Percentiles rank a stretch among this genome's conserved stretches.
Conservation (phyloP, 2,329 filamentous ascomycete species). For the Penicillium italicum region DNA sequence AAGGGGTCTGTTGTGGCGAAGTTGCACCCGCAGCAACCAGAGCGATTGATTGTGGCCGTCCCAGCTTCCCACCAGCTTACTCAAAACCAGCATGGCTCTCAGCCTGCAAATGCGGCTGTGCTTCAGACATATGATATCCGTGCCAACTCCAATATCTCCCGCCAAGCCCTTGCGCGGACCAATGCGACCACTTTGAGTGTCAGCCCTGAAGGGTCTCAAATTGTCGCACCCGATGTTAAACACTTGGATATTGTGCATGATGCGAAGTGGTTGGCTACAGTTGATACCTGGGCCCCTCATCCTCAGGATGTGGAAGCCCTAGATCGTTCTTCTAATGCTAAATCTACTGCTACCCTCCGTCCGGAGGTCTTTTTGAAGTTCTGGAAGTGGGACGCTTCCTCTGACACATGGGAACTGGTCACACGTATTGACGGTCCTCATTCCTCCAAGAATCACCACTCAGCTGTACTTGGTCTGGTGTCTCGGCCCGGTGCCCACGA, state of each 20-base stretch:
- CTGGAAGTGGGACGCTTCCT: constrained; percentile 65
- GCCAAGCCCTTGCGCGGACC: constrained; percentile 83
- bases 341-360: constrained; percentile 38
- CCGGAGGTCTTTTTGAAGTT: constrained; percentile 82
- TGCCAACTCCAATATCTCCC: constrained; percentile 71
- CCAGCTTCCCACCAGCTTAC: constrained; percentile 49
- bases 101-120: constrained; percentile 51
- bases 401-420: constrained; percentile 66
- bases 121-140: constrained; percentile 87
- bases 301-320: constrained; percentile 62
- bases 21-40: constrained; percentile 60
- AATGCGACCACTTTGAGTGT: constrained; percentile 79
- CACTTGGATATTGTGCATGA: constrained; percentile 73
- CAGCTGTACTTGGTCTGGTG: constrained; percentile 67
- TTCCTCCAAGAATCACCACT: constrained; percentile 51
- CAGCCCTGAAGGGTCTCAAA: constrained; percentile 64
- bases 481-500: constrained; percentile 65
- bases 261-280: constrained; percentile 83
- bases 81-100: constrained; percentile 32
- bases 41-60: constrained; percentile 66
- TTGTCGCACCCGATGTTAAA: constrained; percentile 74
- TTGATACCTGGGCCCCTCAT: constrained; percentile 85
- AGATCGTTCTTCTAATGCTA: constrained; percentile 31
- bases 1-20: constrained; percentile 49
- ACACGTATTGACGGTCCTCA: constrained; percentile 84